Conservation (phyloP, 2,329 filamentous ascomycete species). For the Ophiocordyceps camponoti-floridani region DNA sequence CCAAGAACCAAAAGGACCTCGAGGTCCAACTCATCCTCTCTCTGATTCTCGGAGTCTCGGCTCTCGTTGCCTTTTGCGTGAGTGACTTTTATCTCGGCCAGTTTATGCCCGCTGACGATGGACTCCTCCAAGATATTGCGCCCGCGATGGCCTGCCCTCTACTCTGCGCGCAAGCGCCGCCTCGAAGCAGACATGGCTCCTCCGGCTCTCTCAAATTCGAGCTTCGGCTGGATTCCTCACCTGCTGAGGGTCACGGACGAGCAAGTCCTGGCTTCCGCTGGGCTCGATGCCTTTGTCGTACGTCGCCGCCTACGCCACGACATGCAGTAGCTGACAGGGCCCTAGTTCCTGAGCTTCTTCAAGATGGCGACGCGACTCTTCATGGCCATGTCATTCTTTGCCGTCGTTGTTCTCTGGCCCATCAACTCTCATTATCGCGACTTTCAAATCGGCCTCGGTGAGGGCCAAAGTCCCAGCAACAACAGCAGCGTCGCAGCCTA, state of each 20-base stretch:
- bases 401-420: conserved; percentile 63
- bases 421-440: conserved; percentile 52
- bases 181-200: conserved; percentile 40
- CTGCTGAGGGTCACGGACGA: conserved; percentile 75
- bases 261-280: conserved; percentile 75
- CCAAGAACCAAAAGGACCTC: conserved; percentile 22
- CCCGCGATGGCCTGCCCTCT: conserved; percentile 80
- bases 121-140: conserved; percentile 45
- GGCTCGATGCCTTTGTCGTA: conserved; percentile 86
- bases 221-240: conserved; percentile 86
- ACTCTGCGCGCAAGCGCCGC: conserved; percentile 72
- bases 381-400: conserved; percentile 61
- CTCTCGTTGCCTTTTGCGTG: conserved; percentile 64
- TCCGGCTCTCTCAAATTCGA: conserved; percentile 63
- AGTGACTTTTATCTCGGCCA: conserved; percentile 7
- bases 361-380: conserved; percentile 86
- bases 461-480: not conserved
- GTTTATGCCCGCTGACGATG: not conserved
- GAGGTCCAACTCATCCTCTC: conserved; percentile 57
- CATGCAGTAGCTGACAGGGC: conserved; percentile 4
- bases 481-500: not conserved
- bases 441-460: conserved; percentile 1
- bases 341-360: conserved; percentile 74
- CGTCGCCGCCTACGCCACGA: conserved; percentile 10
- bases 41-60: conserved; percentile 46